These are phyloP conservation scores for Annona cherimola DNA, from an alignment of 164 flowering plant genomes.

Conservation along the genomic window DNA sequence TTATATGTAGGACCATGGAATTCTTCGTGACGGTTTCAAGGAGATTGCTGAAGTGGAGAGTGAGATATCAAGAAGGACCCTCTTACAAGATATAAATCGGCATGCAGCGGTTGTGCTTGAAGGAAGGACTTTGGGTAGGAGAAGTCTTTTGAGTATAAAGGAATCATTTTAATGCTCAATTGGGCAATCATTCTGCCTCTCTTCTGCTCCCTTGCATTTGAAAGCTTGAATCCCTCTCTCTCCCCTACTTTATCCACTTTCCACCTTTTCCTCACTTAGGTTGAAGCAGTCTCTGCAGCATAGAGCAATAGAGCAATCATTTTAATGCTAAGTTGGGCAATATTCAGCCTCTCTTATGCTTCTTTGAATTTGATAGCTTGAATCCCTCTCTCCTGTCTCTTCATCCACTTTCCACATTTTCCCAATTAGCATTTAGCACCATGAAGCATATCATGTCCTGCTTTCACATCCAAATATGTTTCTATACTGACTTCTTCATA, in stretches of 20 bases:
- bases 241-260: not conserved
- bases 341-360: not conserved
- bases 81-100: slow-evolving; percentile 79
- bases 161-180: not conserved
- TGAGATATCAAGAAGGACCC: slow-evolving; percentile 60
- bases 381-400: not conserved
- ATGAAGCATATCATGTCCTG: too few species aligned
- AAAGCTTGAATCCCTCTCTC: not conserved
- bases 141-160: not conserved
- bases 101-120: slow-evolving; percentile 98
- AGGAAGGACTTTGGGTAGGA: slow-evolving; percentile 69
- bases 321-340: not conserved
- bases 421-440: not conserved
- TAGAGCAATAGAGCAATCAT: not conserved
- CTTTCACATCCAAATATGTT: too few species aligned
- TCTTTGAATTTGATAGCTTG: not conserved
- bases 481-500: too few species aligned
- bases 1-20: slow-evolving; percentile 76
- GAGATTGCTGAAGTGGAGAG: slow-evolving; percentile 55
- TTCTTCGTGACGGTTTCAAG: slow-evolving; percentile 57
- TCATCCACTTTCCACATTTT: not conserved
- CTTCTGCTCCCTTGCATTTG: not conserved
- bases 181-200: not conserved
- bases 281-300: slow-evolving; percentile 10
- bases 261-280: slow-evolving; percentile 30